These are phyloP conservation scores for Metschnikowia baotianmanensis DNA, from an alignment of 805 yeast species.

Conservation along the genomic window DNA sequence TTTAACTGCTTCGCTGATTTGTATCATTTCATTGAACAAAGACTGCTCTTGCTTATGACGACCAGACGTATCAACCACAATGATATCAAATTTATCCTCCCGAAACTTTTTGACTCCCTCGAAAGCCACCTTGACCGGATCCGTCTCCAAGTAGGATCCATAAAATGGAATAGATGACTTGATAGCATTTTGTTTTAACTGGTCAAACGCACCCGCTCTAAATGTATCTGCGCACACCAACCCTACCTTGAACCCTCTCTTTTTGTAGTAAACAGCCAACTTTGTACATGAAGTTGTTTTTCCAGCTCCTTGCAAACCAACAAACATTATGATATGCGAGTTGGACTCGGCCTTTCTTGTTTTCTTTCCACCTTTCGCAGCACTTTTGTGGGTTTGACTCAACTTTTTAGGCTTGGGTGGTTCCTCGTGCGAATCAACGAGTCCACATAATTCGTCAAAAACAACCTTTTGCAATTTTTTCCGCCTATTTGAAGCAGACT, in stretches of 20 bases:
- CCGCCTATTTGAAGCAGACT: constrained; percentile 62
- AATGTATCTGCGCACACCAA: constrained; percentile 98
- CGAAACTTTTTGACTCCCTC: constrained; percentile 92
- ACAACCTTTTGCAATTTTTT: constrained; percentile 88
- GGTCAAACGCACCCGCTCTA: constrained; percentile 99
- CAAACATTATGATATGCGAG: constrained; percentile 85
- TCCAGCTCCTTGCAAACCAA: constrained; percentile 98
- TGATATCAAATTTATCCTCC: constrained; percentile 86
- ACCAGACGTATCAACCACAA: constrained; percentile 97
- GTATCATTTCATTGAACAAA: constrained; percentile 90
- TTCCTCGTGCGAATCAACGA: constrained; percentile 70
- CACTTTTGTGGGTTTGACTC: constrained; percentile 26
- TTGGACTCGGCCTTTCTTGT: constrained; percentile 17
- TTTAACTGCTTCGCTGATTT: constrained; percentile 79
- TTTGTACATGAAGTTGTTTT: constrained; percentile 97
- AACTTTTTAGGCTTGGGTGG: constrained; percentile 85
- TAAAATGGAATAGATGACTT: constrained; percentile 91
- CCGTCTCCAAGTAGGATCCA: constrained; percentile 94
- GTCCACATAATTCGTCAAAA: constrained; percentile 83
- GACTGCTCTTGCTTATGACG: constrained; percentile 94
- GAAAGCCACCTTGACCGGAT: constrained; percentile 87
- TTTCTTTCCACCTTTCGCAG: constrained; percentile 28
- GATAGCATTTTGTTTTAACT: constrained; percentile 94
- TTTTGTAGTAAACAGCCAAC: constrained; percentile 88
- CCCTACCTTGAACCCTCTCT: constrained; percentile 92